Conservation (phyloP, 306 rosid genomes). For the Cicer bijugum region DNA sequence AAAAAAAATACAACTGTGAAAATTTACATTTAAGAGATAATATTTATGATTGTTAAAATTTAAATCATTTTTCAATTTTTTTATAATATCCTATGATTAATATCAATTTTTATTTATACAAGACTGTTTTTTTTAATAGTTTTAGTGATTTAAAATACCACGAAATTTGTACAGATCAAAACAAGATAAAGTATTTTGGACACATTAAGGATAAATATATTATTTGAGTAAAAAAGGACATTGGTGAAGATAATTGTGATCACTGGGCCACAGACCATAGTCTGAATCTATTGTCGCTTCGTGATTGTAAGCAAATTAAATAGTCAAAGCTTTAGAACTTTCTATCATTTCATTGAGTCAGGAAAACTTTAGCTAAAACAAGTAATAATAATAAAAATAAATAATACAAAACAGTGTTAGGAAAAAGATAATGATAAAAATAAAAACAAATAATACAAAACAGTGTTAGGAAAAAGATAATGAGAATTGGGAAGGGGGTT, state of each 20-base stretch:
- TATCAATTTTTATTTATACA: neutral
- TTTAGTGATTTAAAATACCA: neutral
- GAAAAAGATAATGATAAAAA: slow-evolving; percentile 14
- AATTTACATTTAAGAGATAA: too few relatives aligned
- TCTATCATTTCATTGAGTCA: neutral
- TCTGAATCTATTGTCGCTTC: slow-evolving; percentile 10
- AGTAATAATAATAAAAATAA: slow-evolving; percentile 24
- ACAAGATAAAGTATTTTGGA: neutral
- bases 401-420: neutral
- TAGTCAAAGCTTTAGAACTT: slow-evolving; percentile 9
- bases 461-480: neutral
- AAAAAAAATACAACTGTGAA: too few relatives aligned
- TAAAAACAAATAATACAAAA: neutral
- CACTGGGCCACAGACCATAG: neutral
- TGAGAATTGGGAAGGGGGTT: neutral
- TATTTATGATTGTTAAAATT: too few relatives aligned
- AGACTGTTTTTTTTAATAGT: neutral
- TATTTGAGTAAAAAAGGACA: neutral
- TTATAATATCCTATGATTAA: too few relatives aligned
- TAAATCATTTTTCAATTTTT: too few relatives aligned
- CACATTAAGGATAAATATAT: neutral
- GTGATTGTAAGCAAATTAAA: neutral
- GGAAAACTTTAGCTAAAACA: slow-evolving; percentile 32
- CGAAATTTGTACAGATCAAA: neutral
- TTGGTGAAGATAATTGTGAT: neutral